Percentiles rank a stretch among this genome's conserved stretches.
phyloP scores from a whole-genome alignment of 257 asterid genomes.

The Lithospermum erythrorhizon region DNA sequence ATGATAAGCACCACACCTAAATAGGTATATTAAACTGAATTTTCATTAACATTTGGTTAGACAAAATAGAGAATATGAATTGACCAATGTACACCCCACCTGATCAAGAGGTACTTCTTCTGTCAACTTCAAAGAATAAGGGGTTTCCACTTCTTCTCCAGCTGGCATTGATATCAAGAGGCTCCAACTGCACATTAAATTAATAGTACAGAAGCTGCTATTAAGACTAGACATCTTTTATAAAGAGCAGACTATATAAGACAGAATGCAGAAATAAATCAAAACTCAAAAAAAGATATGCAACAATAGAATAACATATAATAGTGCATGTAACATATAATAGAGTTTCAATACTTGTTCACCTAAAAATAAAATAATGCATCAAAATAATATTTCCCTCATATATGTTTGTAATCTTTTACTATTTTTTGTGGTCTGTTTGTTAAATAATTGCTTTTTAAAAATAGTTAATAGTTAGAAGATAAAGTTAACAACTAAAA shows the following conservation, averaged over 20 bases:
- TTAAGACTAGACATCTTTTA: not conserved
- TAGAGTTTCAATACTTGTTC: too few species aligned
- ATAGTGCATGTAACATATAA: too few species aligned
- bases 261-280: too few species aligned
- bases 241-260: not conserved
- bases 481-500: too few species aligned
- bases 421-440: too few species aligned
- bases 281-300: not conserved
- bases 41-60: not conserved
- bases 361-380: too few species aligned
- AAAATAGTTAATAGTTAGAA: too few species aligned
- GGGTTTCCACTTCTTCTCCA: constrained; percentile 58
- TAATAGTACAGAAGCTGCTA: not conserved
- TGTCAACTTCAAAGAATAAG: constrained; percentile 58
- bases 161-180: constrained; percentile 80
- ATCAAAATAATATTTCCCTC: too few species aligned
- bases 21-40: not conserved
- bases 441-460: too few species aligned
- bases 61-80: not conserved
- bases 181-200: constrained; percentile 63
- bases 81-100: constrained; percentile 24
- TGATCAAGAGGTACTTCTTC: constrained; percentile 69
- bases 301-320: not conserved
- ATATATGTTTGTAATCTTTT: too few species aligned
- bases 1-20: not conserved